Conservation (phyloP, 1,284 basidiomycete species). For the Anthracocystis walkeri region DNA sequence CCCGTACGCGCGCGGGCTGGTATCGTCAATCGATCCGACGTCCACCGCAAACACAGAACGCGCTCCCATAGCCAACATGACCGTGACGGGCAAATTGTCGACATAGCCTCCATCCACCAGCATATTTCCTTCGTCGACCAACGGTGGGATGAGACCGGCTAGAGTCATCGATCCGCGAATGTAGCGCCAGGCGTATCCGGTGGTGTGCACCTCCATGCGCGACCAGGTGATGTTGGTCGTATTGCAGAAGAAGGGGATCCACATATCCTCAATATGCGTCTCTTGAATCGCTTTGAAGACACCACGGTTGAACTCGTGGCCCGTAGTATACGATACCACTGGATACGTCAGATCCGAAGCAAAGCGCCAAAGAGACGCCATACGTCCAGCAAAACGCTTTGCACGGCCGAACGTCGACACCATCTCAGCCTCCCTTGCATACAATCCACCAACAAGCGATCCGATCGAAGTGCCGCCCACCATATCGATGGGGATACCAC, state of each 20-base stretch:
- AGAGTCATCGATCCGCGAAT: constrained; percentile 96
- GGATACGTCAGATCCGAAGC: constrained; percentile 96
- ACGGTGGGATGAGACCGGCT: constrained; percentile 90
- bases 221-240: constrained; percentile 98
- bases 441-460: constrained; percentile 89
- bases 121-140: constrained; percentile 91
- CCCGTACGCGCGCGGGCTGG: constrained; percentile 91
- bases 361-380: constrained; percentile 94
- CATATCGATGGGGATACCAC: constrained; percentile 91
- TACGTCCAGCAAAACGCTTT: constrained; percentile 89
- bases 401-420: constrained; percentile 85
- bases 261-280: constrained; percentile 89
- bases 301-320: constrained; percentile 71
- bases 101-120: constrained; percentile 66
- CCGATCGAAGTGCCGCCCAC: constrained; percentile 87
- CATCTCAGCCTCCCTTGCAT: constrained; percentile 91
- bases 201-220: constrained; percentile 95
- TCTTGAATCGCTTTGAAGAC: constrained; percentile 53
- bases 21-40: constrained; percentile 95
- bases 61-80: constrained; percentile 92
- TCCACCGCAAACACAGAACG: constrained; percentile 94
- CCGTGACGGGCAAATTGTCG: constrained; percentile 76
- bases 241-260: constrained; percentile 98
- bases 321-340: constrained; percentile 96
- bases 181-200: constrained; percentile 78